Base-by-base conservation (phyloP, 306 rosid genomes). In the Malus asiatica region DNA sequence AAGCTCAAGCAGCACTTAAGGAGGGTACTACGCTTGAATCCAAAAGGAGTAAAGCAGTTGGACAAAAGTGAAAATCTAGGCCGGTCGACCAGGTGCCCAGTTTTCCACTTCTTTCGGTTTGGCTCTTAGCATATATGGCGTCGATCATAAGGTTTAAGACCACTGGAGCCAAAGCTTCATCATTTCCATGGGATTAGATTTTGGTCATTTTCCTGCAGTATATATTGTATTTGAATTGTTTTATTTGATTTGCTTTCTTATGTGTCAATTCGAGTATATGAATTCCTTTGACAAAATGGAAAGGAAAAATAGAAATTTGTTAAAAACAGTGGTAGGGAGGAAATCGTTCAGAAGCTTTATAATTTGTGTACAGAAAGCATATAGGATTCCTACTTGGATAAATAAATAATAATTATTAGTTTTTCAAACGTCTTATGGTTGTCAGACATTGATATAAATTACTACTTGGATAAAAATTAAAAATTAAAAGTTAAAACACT, bases 11-110 rank as follows among this genome's bases (percentile, higher is more conserved):
- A 74, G 93, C 15, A 11, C 88, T 89, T 29, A 89, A 88, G 81
- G 97, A 91, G 11, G 95, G 91, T 57, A 42, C 90, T 65, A 40
- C 80, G 67, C 88, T 83, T 62, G 97, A 91, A 81, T 80, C 93
- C n/a, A 89, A 86, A 87, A 40, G 90, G 32, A 45, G 51, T 13
- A 45, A 53, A 46, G 77, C 78, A 79, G 20, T 78, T 25, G 87
- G 83, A 81, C 81, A 77, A 22, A 84, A 83, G 85, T 91, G 89
- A 89, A 72, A 72, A 73, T 20, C 68, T 35, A 52, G 71, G 66
- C 58, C 53, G 5, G 0, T 53, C 51, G 14, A 29, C 51, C 33
- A 22, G 66, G 22, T 72, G 23, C 76, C 13, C 3, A 55, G 38
- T 35, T 42, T 55, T 32, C 14, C 53, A 35, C 66, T 58, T 35